Conservation (phyloP, 306 rosid species). For the Hippophae tibetana region DNA sequence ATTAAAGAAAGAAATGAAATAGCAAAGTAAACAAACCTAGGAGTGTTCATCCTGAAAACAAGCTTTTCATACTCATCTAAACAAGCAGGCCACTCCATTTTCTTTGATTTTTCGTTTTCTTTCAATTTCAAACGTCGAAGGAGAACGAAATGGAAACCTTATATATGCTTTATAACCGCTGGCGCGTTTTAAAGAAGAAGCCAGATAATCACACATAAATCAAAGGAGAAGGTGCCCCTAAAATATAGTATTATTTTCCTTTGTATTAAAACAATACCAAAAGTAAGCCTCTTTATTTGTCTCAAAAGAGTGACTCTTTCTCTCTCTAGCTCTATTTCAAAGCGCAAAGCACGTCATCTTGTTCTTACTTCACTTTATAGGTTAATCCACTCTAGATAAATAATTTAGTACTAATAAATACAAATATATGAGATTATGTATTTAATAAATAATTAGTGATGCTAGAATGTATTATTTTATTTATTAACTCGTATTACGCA, state of each 20-base stretch:
- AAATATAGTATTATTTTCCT: not conserved
- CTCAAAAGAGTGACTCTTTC: not conserved
- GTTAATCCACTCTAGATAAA: too few species aligned
- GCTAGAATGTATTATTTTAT: too few species aligned
- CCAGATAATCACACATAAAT: not conserved
- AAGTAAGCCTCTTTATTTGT: conserved; percentile 19
- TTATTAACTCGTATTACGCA: too few species aligned
- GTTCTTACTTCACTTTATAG: too few species aligned
- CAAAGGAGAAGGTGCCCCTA: conserved; percentile 8
- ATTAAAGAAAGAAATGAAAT: not conserved
- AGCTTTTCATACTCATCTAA: conserved; percentile 78
- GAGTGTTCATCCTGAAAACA: conserved; percentile 67
- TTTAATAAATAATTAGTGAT: too few species aligned
- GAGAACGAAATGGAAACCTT: not conserved
- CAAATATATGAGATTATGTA: too few species aligned
- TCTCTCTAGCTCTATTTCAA: conserved; percentile 11
- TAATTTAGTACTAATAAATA: too few species aligned
- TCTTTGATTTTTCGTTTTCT: not conserved
- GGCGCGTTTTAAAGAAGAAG: not conserved
- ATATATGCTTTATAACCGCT: not conserved
- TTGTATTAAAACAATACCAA: conserved; percentile 13
- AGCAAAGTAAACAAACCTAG: conserved; percentile 43
- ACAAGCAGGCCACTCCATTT: conserved; percentile 68
- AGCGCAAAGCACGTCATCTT: conserved; percentile 46
- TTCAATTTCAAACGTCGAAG: not conserved